These are phyloP conservation scores for Copromyces sp. DNA, from an alignment of 495 filamentous ascomycete species.

Conservation along the genomic window DNA sequence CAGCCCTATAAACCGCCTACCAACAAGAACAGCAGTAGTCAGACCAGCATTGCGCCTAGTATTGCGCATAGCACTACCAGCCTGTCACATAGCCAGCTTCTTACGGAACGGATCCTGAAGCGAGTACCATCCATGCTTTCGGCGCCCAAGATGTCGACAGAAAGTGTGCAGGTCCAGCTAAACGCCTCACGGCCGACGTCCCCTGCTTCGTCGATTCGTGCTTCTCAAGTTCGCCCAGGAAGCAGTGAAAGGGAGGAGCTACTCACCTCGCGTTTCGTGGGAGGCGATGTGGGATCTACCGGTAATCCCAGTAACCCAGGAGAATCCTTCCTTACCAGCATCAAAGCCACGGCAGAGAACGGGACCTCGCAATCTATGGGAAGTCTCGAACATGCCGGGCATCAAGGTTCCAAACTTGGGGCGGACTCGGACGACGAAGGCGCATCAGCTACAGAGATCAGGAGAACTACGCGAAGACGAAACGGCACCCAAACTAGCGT, in stretches of 20 bases:
- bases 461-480: conserved; percentile 22
- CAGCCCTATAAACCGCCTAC: conserved; percentile 1
- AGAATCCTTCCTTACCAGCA: conserved; percentile 16
- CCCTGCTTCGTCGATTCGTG: conserved; percentile 11
- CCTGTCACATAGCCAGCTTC: conserved; percentile 31
- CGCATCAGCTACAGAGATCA: conserved; percentile 19
- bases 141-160: conserved; percentile 48
- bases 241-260: conserved; percentile 36
- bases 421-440: conserved; percentile 3
- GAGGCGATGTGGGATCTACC: neutral
- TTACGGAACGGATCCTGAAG: conserved; percentile 50
- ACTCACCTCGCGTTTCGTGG: conserved; percentile 41
- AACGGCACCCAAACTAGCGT: conserved; percentile 7
- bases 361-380: conserved; percentile 14
- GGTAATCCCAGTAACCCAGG: conserved; percentile 7
- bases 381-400: conserved; percentile 12
- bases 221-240: conserved; percentile 19
- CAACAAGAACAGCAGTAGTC: neutral
- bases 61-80: conserved; percentile 17
- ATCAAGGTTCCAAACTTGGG: conserved; percentile 3
- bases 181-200: conserved; percentile 30
- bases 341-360: conserved; percentile 1
- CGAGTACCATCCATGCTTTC: conserved; percentile 44
- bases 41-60: conserved; percentile 2
- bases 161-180: conserved; percentile 39